These are phyloP conservation scores for Mycosarcoma mackinlayi DNA, from an alignment of 1,284 basidiomycete species.

Conservation along the genomic window DNA sequence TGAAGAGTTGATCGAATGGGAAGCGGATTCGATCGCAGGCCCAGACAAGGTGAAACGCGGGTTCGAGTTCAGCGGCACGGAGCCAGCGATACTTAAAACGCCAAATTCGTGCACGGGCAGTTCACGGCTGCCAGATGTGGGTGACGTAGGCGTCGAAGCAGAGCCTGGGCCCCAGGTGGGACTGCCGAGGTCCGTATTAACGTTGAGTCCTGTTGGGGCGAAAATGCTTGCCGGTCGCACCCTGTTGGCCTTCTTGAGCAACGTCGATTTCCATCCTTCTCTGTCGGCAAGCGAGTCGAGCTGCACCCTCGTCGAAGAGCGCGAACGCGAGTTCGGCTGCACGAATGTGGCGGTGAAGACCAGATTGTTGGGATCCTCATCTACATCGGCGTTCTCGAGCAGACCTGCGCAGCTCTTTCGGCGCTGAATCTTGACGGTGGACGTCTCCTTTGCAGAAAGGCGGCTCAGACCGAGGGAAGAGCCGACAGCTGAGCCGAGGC, in stretches of 20 bases:
- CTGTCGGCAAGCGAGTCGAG: constrained; percentile 22
- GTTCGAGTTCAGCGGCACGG: constrained; percentile 19
- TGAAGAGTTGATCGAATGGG: constrained; percentile 34
- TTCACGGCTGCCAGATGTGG: constrained; percentile 18
- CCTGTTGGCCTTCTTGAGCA: constrained; percentile 43
- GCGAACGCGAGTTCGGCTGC: constrained; percentile 43
- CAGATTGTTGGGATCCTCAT: constrained; percentile 34
- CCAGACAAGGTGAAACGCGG: constrained; percentile 12
- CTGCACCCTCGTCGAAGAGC: constrained; percentile 30
- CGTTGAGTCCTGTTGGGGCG: constrained; percentile 29
- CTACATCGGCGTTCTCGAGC: constrained; percentile 44
- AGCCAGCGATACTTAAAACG: constrained; percentile 14
- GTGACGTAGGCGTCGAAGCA: constrained; percentile 42
- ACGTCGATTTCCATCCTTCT: constrained; percentile 44
- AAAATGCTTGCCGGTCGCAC: constrained; percentile 43
- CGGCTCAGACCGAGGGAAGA: constrained; percentile 55
- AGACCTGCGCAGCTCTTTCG: constrained; percentile 49
- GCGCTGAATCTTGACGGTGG: constrained; percentile 54
- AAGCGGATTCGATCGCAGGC: constrained; percentile 6
- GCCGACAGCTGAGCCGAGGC: constrained; percentile 54
- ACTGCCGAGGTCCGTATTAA: constrained; percentile 35
- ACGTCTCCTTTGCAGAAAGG: constrained; percentile 48
- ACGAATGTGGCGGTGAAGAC: constrained; percentile 46
- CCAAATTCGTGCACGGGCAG: constrained; percentile 40
- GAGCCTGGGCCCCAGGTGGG: constrained; percentile 33